phyloP scores from a whole-genome alignment of 1,284 basidiomycete species.

The Apiotrichum siamense region DNA sequence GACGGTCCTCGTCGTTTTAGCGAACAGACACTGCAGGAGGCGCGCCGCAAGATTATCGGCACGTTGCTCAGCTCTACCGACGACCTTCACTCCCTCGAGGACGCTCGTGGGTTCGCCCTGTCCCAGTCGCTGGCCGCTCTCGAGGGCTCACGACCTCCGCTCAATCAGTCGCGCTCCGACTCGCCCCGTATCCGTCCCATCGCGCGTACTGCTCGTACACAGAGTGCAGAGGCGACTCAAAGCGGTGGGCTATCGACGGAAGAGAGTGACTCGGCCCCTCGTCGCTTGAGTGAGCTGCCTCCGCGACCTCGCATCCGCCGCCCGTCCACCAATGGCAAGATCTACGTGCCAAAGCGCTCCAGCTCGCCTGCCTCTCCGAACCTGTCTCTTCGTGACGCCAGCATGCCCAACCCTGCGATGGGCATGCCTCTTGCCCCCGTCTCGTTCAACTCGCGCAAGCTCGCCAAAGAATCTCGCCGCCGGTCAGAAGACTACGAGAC shows the following conservation, averaged over 20 bases:
- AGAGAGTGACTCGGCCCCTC: slow-evolving; percentile 16
- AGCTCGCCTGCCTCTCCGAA: slow-evolving; percentile 21
- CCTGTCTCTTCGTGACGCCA: background rate
- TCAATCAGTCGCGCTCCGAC: slow-evolving; percentile 4
- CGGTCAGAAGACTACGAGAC: slow-evolving; percentile 28
- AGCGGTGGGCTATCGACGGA: slow-evolving; percentile 22
- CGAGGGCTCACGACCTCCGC: slow-evolving; percentile 21
- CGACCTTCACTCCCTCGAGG: slow-evolving; percentile 23
- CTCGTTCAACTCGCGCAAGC: background rate
- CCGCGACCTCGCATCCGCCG: slow-evolving; percentile 16
- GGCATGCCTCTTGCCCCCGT: background rate
- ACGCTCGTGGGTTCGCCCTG: slow-evolving; percentile 26
- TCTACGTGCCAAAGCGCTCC: slow-evolving; percentile 34
- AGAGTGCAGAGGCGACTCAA: slow-evolving; percentile 21
- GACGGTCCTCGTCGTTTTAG: slow-evolving; percentile 25
- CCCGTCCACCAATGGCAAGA: slow-evolving; percentile 27
- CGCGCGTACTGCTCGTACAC: slow-evolving; percentile 5
- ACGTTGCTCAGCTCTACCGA: slow-evolving; percentile 28
- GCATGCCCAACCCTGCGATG: background rate
- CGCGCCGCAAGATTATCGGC: slow-evolving; percentile 38
- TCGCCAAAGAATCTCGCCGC: slow-evolving; percentile 21
- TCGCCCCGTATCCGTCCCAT: slow-evolving; percentile 10
- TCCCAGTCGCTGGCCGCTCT: slow-evolving; percentile 35
- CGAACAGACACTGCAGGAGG: slow-evolving; percentile 38
- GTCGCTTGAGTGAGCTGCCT: slow-evolving; percentile 9